Conservation (phyloP, 176 grass and related monocot species). For the Oryza glumipatula region DNA sequence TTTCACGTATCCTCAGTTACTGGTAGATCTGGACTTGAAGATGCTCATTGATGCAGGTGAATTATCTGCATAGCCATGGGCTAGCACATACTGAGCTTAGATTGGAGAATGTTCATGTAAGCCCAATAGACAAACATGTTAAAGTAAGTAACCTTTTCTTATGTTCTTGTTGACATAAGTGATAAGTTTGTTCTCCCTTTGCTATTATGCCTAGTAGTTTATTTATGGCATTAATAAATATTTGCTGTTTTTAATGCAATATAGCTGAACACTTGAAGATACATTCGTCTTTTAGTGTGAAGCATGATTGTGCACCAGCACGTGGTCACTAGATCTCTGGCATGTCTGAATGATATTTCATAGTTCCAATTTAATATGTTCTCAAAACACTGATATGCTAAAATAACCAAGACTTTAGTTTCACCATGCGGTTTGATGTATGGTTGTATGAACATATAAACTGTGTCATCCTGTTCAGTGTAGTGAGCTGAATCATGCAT, state of each 20-base stretch:
- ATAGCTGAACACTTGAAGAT: slow-evolving; percentile 19
- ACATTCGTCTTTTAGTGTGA: slow-evolving; percentile 8
- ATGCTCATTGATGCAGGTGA: slow-evolving; percentile 60
- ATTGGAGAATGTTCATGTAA: slow-evolving; percentile 93
- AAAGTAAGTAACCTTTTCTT: slow-evolving; percentile 61
- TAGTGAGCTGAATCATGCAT: slow-evolving; percentile 13
- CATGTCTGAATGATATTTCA: not conserved
- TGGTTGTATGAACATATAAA: slow-evolving; percentile 3
- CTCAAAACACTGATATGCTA: slow-evolving; percentile 2
- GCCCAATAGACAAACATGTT: slow-evolving; percentile 93
- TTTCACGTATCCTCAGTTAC: slow-evolving; percentile 12
- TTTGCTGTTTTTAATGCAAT: not conserved
- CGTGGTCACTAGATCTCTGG: not conserved
- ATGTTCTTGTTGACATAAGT: slow-evolving; percentile 6
- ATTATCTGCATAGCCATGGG: slow-evolving; percentile 97
- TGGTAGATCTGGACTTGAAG: slow-evolving; percentile 16
- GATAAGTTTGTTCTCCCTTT: slow-evolving; percentile 22
- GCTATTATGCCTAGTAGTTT: slow-evolving; percentile 21
- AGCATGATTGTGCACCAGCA: slow-evolving; percentile 20
- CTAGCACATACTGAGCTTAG: slow-evolving; percentile 93
- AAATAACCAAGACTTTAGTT: not conserved
- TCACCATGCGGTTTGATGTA: not conserved
- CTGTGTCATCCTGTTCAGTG: not conserved
- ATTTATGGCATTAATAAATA: not conserved
- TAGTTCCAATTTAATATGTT: not conserved